A percentile compares a stretch with the other conserved stretches of the same genome.
Conservation (phyloP, 192 early-diverging fungal species). For the Diversispora eburnea region DNA sequence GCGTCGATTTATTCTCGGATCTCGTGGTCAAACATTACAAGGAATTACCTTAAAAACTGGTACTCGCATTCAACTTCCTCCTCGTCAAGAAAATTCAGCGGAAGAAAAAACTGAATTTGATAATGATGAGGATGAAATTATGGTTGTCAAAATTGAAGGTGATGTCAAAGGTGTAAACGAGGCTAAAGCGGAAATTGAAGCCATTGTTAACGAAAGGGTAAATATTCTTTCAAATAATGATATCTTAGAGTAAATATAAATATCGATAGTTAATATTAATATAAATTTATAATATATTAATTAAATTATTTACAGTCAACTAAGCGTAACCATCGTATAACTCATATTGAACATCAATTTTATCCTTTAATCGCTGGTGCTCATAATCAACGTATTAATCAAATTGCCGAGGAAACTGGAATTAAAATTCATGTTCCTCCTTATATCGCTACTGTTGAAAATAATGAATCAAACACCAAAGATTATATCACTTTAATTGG, state of each 20-base stretch:
- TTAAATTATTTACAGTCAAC: constrained; percentile 47
- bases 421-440: constrained; percentile 81
- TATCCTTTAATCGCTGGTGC: constrained; percentile 84
- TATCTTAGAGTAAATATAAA: too few relatives aligned
- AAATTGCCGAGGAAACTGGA: constrained; percentile 57
- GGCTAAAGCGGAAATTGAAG: constrained; percentile 83
- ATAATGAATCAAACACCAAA: constrained; percentile 32
- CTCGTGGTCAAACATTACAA: constrained; percentile 76
- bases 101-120: constrained; percentile 39
- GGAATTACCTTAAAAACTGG: constrained; percentile 69
- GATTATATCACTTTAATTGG: constrained; percentile 73
- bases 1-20: constrained; percentile 79
- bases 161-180: constrained; percentile 75
- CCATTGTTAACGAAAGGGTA: constrained; percentile 70
- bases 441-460: constrained; percentile 42
- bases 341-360: constrained; percentile 63
- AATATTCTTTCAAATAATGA: too few relatives aligned
- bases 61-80: constrained; percentile 71
- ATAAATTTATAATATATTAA: background rate
- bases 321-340: constrained; percentile 63
- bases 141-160: constrained; percentile 75
- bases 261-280: background rate
- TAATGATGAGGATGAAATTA: constrained; percentile 61
- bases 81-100: constrained; percentile 43
- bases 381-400: constrained; percentile 57